These are phyloP conservation scores for Mucor sp. DNA, from an alignment of 371 early-diverging fungal genomes.

Conservation along the genomic window DNA sequence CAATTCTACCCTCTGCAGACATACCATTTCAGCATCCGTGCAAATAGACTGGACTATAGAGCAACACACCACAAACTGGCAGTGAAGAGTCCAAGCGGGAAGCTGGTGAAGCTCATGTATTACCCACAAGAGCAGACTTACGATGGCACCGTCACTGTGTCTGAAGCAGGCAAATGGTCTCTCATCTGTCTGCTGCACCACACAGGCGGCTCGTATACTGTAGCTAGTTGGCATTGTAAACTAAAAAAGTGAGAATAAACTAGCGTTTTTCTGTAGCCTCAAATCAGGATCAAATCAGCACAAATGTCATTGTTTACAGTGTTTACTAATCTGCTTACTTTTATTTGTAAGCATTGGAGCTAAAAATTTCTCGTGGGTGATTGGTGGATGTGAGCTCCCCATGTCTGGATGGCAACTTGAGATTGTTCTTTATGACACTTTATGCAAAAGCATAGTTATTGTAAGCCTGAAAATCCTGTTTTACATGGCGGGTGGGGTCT, in stretches of 20 bases:
- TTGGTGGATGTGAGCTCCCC: not conserved
- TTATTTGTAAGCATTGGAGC: not conserved
- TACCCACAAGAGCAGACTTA: slow-evolving; percentile 48
- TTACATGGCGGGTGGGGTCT: not conserved
- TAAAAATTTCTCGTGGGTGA: not conserved
- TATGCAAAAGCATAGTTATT: no score
- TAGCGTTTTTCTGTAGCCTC: not conserved
- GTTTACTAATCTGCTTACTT: not conserved
- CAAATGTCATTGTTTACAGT: not conserved
- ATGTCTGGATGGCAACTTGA: not conserved
- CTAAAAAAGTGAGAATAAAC: not conserved
- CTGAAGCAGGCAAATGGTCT: slow-evolving; percentile 46
- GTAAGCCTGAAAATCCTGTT: no score
- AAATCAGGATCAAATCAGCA: no score
- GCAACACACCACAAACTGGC: slow-evolving; percentile 44
- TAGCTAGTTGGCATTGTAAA: slow-evolving; percentile 45
- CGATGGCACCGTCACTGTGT: slow-evolving; percentile 34
- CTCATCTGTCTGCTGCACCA: slow-evolving; percentile 45
- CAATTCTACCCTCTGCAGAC: slow-evolving; percentile 46
- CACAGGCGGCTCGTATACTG: slow-evolving; percentile 40
- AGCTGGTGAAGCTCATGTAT: slow-evolving; percentile 42
- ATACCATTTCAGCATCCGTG: slow-evolving; percentile 37
- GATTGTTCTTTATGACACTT: not conserved
- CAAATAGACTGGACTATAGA: slow-evolving; percentile 12
- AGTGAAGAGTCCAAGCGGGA: slow-evolving; percentile 44